phyloP scores from a whole-genome alignment of 257 asterid species.

The Gentiana macrophylla region DNA sequence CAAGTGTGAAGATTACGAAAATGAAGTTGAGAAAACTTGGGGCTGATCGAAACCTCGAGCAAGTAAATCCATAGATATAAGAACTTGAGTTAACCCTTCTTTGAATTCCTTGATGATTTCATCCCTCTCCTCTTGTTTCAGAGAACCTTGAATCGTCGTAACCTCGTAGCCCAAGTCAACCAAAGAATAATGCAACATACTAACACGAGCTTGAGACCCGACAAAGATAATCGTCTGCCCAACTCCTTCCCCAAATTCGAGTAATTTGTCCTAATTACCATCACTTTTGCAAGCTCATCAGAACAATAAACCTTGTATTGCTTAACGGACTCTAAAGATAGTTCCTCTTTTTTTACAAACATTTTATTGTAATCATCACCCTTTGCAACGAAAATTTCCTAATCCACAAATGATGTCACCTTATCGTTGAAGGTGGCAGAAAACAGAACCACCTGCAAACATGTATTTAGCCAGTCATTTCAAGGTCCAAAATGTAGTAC shows the following conservation, averaged over 20 bases:
- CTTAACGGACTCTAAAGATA: slow-evolving; percentile 36
- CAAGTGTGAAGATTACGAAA: not conserved
- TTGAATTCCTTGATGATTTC: slow-evolving; percentile 72
- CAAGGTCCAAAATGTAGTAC: not conserved
- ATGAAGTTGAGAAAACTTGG: slow-evolving; percentile 32
- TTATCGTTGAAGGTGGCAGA: slow-evolving; percentile 67
- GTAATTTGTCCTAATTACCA: slow-evolving; percentile 65
- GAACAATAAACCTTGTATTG: slow-evolving; percentile 80
- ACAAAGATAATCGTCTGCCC: slow-evolving; percentile 92
- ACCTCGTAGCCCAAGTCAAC: slow-evolving; percentile 64
- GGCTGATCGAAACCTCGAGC: slow-evolving; percentile 94
- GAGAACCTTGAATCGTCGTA: slow-evolving; percentile 87
- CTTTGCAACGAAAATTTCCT: slow-evolving; percentile 31
- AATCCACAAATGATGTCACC: slow-evolving; percentile 53
- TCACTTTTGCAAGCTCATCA: slow-evolving; percentile 70
- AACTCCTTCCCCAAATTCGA: slow-evolving; percentile 78
- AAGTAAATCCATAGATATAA: slow-evolving; percentile 84
- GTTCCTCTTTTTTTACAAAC: slow-evolving; percentile 51
- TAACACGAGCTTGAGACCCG: slow-evolving; percentile 38
- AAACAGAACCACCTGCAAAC: slow-evolving; percentile 36
- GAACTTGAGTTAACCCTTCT: slow-evolving; percentile 83
- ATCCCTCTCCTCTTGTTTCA: slow-evolving; percentile 59
- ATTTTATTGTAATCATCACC: slow-evolving; percentile 41
- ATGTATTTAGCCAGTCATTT: no score
- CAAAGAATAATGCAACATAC: slow-evolving; percentile 45